A percentile compares a stretch with the other conserved stretches of the same genome.
phyloP scores from a whole-genome alignment of 108 stramenopile genomes.

The Cyclotella distinguenda region DNA sequence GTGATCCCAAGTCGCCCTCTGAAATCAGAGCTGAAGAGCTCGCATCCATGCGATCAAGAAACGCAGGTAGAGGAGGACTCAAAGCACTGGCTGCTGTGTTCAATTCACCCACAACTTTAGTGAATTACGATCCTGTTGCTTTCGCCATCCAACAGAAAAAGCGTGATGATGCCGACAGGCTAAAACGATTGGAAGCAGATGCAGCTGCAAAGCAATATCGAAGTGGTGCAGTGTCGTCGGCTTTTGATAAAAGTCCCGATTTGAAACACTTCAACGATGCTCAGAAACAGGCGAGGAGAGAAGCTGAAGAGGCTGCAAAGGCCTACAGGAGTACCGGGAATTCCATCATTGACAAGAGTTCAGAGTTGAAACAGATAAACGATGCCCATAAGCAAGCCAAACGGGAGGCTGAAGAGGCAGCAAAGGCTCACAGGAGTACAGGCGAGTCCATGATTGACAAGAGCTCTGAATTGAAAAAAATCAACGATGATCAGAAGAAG shows the following conservation, averaged over 20 bases:
- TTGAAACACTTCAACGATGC: constrained; percentile 7
- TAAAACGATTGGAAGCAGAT: constrained; percentile 3
- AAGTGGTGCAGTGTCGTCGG: background rate
- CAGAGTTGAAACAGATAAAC: background rate
- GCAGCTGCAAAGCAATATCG: constrained; percentile 17
- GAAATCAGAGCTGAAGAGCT: constrained; percentile 12
- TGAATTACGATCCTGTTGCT: constrained; percentile 10
- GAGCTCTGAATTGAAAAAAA: constrained; percentile 5
- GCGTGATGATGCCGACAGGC: background rate
- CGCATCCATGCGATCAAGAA: constrained; percentile 1
- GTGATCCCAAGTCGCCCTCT: background rate
- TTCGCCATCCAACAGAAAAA: constrained; percentile 14
- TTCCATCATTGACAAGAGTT: background rate
- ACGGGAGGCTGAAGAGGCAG: background rate
- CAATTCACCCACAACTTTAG: background rate
- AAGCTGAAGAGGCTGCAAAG: constrained; percentile 12
- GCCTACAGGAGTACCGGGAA: background rate
- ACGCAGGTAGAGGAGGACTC: constrained; percentile 3
- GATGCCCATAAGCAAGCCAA: background rate
- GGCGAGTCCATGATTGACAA: constrained; percentile 6
- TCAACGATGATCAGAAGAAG: constrained; percentile 1
- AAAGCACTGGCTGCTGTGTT: constrained; percentile 6
- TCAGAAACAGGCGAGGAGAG: constrained; percentile 6
- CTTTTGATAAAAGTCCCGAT: constrained; percentile 17
- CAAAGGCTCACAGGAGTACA: background rate